phyloP scores from a whole-genome alignment of 169 alveolate genomes.

The Plasmodium gonderi region DNA sequence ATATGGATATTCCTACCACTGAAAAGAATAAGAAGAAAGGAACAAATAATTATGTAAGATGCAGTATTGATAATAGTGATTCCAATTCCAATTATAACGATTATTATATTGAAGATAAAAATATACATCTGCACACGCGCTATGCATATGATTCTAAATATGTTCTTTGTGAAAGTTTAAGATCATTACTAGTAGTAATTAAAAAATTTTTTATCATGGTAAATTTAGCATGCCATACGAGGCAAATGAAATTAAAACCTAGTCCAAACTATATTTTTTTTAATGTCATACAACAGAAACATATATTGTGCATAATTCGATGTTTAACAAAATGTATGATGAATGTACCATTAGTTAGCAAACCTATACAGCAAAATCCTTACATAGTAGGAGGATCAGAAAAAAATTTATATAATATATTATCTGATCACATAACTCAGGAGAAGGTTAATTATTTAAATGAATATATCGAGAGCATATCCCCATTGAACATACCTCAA shows the following conservation, averaged over 20 bases:
- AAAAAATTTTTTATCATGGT: slow-evolving; percentile 58
- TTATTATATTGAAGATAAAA: slow-evolving; percentile 61
- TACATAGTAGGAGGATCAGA: not conserved
- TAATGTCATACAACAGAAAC: slow-evolving; percentile 69
- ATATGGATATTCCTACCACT: not conserved
- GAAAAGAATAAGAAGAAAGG: not conserved
- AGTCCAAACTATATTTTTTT: slow-evolving; percentile 33
- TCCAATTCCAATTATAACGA: slow-evolving; percentile 34
- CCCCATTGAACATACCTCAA: too few relatives aligned
- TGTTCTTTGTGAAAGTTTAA: slow-evolving; percentile 73
- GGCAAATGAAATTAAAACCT: slow-evolving; percentile 21
- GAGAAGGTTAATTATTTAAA: slow-evolving; percentile 65
- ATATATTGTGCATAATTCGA: slow-evolving; percentile 58
- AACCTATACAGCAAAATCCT: slow-evolving; percentile 73
- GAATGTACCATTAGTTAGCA: slow-evolving; percentile 70
- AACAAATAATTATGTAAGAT: not conserved
- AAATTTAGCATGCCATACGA: slow-evolving; percentile 44
- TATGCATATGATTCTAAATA: slow-evolving; percentile 61
- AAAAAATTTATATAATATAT: not conserved
- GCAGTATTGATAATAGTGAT: not conserved
- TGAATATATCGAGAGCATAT: not conserved
- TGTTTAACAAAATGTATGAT: slow-evolving; percentile 75
- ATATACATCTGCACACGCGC: slow-evolving; percentile 30
- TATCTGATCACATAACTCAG: slow-evolving; percentile 52
- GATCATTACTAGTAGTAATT: slow-evolving; percentile 61